Evolutionary conservation across 805 yeast species (phyloP), one percentile per base, ranked within the genome.

Genomic region (Yarrowia hollandica): DNA sequence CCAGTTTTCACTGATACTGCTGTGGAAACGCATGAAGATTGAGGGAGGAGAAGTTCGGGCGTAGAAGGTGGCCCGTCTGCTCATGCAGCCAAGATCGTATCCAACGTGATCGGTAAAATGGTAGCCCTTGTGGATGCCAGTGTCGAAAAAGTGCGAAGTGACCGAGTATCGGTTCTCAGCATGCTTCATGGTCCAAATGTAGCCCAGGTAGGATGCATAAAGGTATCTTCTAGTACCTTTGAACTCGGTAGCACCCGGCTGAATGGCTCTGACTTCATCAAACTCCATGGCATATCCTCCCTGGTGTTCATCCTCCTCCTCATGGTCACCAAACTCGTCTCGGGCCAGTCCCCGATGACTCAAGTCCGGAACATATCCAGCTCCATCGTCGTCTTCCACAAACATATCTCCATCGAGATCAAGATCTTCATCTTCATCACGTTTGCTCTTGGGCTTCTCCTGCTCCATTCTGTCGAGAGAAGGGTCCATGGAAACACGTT

Each of bases 211-310:
- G 65, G 88, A 88, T 79, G 91, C 88, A 18, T 90, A 82, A 37
- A 92, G 72, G 66, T 90, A 91, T 58, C 96, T 77, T 71, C 92
- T 80, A 56, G 82, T 81, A 55, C 74, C 73, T 28, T 72, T 71
- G 86, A 91, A 90, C 0, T 96, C 96, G 0, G 98, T 92, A 6
- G 86, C 81, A 1, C 98, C 98, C 0, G 89, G 87, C 3, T 96
- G 89, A 65, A 83, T 86, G 0, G 97, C 55, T 8, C 55, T 91
- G 44, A 73, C 56, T 12, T 58, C 60, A 5, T 35, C 34, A 30
- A 28, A 28, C 23, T 28, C 50, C 22, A 39, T 23, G 11, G 50
- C 39, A 5, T 30, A 21, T 4, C 39, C 30, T 12, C 22, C 26
- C 42, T 33, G 42, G 37, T 41, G 28, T 2, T 16, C 30, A 6